A percentile compares a stretch with the other conserved stretches of the same genome.
phyloP scores from a whole-genome alignment of 768 basidiomycete genomes.

The Trametes meyenii region DNA sequence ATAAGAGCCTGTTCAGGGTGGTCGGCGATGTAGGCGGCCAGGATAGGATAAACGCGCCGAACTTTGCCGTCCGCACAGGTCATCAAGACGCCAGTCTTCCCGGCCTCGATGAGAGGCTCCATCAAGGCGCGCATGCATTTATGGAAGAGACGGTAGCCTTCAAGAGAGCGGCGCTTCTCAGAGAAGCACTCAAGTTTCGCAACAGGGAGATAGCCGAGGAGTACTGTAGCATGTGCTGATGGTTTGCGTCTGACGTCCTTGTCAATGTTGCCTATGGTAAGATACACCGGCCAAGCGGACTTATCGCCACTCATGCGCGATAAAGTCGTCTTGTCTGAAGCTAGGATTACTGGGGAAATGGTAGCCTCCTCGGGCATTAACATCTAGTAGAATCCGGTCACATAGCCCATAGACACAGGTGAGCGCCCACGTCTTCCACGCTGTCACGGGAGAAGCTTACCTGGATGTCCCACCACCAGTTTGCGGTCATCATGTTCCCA shows the following conservation, averaged over 20 bases:
- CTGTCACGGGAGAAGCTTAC: constrained; percentile 16
- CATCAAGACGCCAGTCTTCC: constrained; percentile 15
- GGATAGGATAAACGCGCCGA: constrained; percentile 39
- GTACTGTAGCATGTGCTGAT: constrained; percentile 21
- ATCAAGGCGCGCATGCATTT: constrained; percentile 38
- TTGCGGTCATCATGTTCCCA: constrained; percentile 24
- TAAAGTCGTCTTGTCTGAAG: constrained; percentile 49
- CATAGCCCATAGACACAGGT: not conserved
- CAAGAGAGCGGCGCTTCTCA: constrained; percentile 24
- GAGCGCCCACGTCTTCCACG: too few relatives aligned
- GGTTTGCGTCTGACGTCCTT: constrained; percentile 26
- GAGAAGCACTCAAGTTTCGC: constrained; percentile 32
- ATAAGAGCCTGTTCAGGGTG: constrained; percentile 50
- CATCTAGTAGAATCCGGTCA: not conserved
- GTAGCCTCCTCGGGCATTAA: constrained; percentile 29
- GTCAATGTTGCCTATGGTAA: constrained; percentile 35
- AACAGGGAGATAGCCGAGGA: constrained; percentile 36
- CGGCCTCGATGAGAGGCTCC: constrained; percentile 34
- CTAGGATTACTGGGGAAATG: constrained; percentile 45
- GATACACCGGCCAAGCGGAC: constrained; percentile 36
- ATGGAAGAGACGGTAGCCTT: constrained; percentile 39
- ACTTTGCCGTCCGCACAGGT: constrained; percentile 4
- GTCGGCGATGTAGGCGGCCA: constrained; percentile 44
- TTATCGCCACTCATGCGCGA: constrained; percentile 44
- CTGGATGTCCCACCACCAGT: constrained; percentile 34